Conservation (phyloP, 306 rosid genomes). For the Mimosa bimucronata region DNA sequence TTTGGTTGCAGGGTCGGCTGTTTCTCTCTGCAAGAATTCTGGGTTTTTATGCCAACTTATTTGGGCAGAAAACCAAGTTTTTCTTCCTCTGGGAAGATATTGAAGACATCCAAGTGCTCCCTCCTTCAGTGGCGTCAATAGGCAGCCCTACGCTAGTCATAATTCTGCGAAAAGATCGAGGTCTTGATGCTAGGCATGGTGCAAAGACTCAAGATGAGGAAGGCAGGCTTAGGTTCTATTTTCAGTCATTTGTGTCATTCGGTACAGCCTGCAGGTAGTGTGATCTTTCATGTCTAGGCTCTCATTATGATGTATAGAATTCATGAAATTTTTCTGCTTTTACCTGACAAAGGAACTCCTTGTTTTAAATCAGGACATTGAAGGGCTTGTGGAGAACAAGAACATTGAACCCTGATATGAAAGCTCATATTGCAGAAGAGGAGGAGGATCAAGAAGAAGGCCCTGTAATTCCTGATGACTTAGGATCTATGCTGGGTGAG, state of each 20-base stretch:
- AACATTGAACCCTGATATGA: constrained; percentile 54
- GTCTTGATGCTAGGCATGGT: constrained; percentile 78
- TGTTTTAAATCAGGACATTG: constrained; percentile 60
- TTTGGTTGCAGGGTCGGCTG: constrained; percentile 71
- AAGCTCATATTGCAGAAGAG: constrained; percentile 54
- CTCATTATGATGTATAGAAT: neutral
- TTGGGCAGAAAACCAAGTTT: constrained; percentile 90
- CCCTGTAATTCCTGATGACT: constrained; percentile 51
- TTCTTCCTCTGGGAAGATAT: constrained; percentile 96
- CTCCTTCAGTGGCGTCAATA: constrained; percentile 73
- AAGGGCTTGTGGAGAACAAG: constrained; percentile 85
- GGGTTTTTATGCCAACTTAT: constrained; percentile 77
- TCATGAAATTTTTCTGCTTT: neutral
- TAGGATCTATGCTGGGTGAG: constrained; percentile 48
- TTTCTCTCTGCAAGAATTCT: constrained; percentile 83
- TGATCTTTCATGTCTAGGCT: constrained; percentile 4
- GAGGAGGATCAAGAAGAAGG: constrained; percentile 66
- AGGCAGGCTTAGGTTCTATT: constrained; percentile 84
- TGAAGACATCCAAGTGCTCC: constrained; percentile 70
- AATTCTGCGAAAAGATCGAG: constrained; percentile 67
- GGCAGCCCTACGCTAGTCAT: constrained; percentile 82
- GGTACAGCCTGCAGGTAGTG: constrained; percentile 71
- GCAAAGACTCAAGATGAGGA: constrained; percentile 87
- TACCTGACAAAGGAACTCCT: constrained; percentile 27
- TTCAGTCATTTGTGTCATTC: constrained; percentile 85